Base-by-base conservation (phyloP, 306 rosid genomes). In the Acacia confusa region DNA sequence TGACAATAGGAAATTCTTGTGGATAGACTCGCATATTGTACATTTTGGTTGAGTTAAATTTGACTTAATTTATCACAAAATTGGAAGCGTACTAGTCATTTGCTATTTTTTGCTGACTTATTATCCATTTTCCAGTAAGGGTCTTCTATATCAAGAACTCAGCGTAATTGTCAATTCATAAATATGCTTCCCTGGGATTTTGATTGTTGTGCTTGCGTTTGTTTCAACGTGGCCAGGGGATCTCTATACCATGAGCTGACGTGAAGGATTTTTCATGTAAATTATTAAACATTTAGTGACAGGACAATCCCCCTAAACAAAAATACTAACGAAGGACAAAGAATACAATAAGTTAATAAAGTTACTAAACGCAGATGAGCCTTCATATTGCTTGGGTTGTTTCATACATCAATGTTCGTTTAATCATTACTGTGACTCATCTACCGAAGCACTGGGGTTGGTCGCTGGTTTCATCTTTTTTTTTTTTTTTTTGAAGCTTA, bases 11-110 rank as follows among this genome's bases (percentile, higher is more conserved):
- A 24, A 53, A 72, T 72, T 43, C 45, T 4, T 78, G 44, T 19
- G 48, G 48, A 45, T 43, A 34, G 25, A 41, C 44, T 32, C 68
- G 30, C 36, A n/a, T 58, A 43, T 55, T 6, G 22, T 13, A 6
- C 72, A 74, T 79, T 22, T 28, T 72, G 34, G 60, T 19, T 30
- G 72, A 65, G 79, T 58, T 61, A 28, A 71, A 61, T 58, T 30
- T 43, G 61, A 55, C 25, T 72, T 25, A 36, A 60, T 57, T 78
- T 60, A n/a, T 73, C 41, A 8, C 25, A 34, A 44, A 30, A 57
- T 34, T 78, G 38, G 68, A 73, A 74, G 74, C 45, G 2, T 58
- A 28, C 57, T 30, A n/a, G 74, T 68, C 81, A 14, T 57, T 81
- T 61, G 45, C 57, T 67, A 10, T 15, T 67, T 66, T 32, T 78